Percentiles rank a stretch among this genome's conserved stretches.
Evolutionary conservation across 2,329 filamentous ascomycete species (phyloP).

Genomic region (Botrytis galanthina): DNA sequence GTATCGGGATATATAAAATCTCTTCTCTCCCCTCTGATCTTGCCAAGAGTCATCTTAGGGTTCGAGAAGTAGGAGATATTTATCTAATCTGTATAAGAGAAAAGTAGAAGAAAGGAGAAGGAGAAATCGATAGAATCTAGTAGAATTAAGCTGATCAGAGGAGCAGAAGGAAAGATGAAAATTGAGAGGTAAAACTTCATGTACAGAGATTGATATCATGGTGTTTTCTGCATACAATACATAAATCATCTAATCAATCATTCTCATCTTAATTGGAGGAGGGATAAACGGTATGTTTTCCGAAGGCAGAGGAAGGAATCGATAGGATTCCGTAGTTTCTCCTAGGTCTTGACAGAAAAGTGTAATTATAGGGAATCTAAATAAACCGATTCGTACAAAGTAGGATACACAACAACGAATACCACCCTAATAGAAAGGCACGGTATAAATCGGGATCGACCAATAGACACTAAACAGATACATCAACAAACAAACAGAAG

Average conservation of each 20-base stretch:
- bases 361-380: no score
- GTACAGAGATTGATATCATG: background rate
- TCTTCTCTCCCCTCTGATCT: no score
- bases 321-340: no score
- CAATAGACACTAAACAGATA: no score
- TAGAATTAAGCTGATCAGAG: background rate
- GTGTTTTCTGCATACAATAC: background rate
- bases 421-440: no score
- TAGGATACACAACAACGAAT: no score
- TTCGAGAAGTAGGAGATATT: background rate
- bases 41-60: no score
- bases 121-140: background rate
- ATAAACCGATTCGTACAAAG: no score
- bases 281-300: background rate
- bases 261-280: background rate
- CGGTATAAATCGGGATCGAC: no score
- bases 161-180: background rate
- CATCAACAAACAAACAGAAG: no score
- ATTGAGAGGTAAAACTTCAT: background rate
- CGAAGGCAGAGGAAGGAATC: no score
- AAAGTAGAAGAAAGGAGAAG: background rate
- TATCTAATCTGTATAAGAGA: background rate
- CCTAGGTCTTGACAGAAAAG: no score
- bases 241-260: accelerated
- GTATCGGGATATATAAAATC: accelerated